Evolutionary conservation across 148 eudicot genomes (phyloP).

Genomic region (Rhododendron simsii): DNA sequence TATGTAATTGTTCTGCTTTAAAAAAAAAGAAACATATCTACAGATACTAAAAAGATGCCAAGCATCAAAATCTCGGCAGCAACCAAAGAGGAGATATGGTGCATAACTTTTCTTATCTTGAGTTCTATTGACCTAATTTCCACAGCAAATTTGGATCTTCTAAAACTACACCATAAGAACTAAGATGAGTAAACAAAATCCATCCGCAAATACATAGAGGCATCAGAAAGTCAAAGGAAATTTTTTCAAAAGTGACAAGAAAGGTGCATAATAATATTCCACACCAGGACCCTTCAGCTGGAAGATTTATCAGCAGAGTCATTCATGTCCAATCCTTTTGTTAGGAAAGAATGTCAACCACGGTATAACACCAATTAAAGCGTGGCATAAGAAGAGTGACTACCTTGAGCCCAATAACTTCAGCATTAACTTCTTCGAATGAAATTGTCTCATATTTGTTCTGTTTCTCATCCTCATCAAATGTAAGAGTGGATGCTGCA

Average conservation of each 20-base stretch:
- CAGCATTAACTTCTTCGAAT: conserved; percentile 61
- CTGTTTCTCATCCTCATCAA: conserved; percentile 70
- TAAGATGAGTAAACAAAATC: background rate
- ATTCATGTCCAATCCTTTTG: background rate
- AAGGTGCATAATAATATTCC: background rate
- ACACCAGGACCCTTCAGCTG: background rate
- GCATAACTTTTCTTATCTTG: background rate
- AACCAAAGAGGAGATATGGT: background rate
- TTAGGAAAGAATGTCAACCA: background rate
- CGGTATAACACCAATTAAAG: background rate
- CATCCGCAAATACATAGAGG: background rate
- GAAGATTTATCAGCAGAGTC: background rate
- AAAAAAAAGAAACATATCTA: background rate
- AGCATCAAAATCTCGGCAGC: background rate
- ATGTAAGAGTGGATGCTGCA: conserved; percentile 78
- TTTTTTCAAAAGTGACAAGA: background rate
- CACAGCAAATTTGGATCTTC: background rate
- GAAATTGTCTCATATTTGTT: conserved; percentile 54
- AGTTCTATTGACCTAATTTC: conserved; percentile 1
- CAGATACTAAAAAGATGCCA: background rate
- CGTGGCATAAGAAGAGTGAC: conserved; percentile 5
- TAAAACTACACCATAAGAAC: background rate
- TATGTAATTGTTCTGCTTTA: background rate
- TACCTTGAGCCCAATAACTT: conserved; percentile 71
- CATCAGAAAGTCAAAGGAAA: background rate